Evolutionary conservation across 1,284 basidiomycete species (phyloP).

Genomic region (Anthracocystis panici-leucophaei): DNA sequence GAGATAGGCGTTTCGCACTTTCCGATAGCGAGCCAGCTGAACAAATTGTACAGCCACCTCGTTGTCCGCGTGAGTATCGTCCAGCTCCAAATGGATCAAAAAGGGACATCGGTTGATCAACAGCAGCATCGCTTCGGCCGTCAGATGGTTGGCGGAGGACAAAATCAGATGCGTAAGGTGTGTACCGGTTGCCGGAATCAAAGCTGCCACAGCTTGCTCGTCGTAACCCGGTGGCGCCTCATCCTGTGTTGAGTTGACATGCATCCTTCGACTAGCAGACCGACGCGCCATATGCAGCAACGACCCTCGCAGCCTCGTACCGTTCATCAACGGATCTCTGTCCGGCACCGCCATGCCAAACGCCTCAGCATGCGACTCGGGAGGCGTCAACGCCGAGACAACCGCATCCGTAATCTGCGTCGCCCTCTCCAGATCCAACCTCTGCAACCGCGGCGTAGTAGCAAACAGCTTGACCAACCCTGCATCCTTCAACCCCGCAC

Average conservation of each 20-base stretch:
- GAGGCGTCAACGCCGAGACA: conserved; percentile 76
- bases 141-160: conserved; percentile 71
- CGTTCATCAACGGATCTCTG: conserved; percentile 25
- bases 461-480: conserved; percentile 80
- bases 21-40: conserved; percentile 40
- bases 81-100: conserved; percentile 54
- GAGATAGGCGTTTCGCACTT: conserved; percentile 49
- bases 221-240: conserved; percentile 28
- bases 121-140: conserved; percentile 36
- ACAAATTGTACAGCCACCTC: conserved; percentile 51
- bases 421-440: conserved; percentile 87
- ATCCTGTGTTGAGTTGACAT: conserved; percentile 5
- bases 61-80: conserved; percentile 56
- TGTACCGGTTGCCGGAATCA: conserved; percentile 73
- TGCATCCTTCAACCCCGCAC: conserved; percentile 72
- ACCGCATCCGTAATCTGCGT: conserved; percentile 80
- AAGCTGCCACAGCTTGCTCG: conserved; percentile 30
- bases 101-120: conserved; percentile 52
- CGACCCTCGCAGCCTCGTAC: conserved; percentile 28
- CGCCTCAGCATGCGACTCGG: conserved; percentile 65
- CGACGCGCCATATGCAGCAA: conserved; percentile 28
- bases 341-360: conserved; percentile 37
- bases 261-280: conserved; percentile 40
- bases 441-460: conserved; percentile 79
- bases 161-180: conserved; percentile 80